These are phyloP conservation scores for Candida taoyuanica DNA, from an alignment of 805 yeast genomes.

Conservation along the genomic window DNA sequence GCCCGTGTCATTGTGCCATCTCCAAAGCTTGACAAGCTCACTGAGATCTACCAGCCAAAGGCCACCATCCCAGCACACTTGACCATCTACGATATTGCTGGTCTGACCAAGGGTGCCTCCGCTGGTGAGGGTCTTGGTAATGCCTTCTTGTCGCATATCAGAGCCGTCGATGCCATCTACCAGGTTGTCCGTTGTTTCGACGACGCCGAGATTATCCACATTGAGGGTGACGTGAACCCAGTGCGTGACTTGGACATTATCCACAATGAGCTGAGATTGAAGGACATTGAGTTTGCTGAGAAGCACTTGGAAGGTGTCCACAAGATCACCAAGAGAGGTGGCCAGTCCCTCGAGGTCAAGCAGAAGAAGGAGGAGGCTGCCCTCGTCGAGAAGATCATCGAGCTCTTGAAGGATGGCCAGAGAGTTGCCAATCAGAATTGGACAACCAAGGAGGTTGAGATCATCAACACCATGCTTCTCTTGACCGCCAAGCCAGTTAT, in stretches of 20 bases:
- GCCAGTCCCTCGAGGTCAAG: slow-evolving; percentile 84
- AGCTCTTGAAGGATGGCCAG: slow-evolving; percentile 74
- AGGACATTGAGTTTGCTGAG: slow-evolving; percentile 92
- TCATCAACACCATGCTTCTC: slow-evolving; percentile 78
- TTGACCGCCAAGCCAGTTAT: slow-evolving; percentile 95
- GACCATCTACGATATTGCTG: slow-evolving; percentile 96
- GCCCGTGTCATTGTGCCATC: slow-evolving; percentile 95
- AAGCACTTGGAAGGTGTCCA: slow-evolving; percentile 76
- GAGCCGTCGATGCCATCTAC: slow-evolving; percentile 96
- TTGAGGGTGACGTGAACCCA: slow-evolving; percentile 96
- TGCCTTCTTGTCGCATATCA: slow-evolving; percentile 91
- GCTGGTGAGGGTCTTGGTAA: slow-evolving; percentile 98
- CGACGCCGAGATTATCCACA: slow-evolving; percentile 96
- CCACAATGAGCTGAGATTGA: slow-evolving; percentile 85
- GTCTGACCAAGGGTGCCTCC: slow-evolving; percentile 94
- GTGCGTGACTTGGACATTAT: slow-evolving; percentile 91
- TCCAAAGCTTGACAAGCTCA: slow-evolving; percentile 74
- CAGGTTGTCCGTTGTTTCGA: slow-evolving; percentile 98
- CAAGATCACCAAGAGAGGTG: slow-evolving; percentile 82
- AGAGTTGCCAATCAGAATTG: slow-evolving; percentile 85
- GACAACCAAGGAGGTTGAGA: slow-evolving; percentile 88
- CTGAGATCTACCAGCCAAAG: slow-evolving; percentile 74
- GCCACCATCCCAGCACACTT: slow-evolving; percentile 86
- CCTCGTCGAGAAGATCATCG: slow-evolving; percentile 69
- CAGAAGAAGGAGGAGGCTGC: slow-evolving; percentile 81